Conservation (phyloP, 2,329 filamentous ascomycete species). For the Ceratocystis albifundus region DNA sequence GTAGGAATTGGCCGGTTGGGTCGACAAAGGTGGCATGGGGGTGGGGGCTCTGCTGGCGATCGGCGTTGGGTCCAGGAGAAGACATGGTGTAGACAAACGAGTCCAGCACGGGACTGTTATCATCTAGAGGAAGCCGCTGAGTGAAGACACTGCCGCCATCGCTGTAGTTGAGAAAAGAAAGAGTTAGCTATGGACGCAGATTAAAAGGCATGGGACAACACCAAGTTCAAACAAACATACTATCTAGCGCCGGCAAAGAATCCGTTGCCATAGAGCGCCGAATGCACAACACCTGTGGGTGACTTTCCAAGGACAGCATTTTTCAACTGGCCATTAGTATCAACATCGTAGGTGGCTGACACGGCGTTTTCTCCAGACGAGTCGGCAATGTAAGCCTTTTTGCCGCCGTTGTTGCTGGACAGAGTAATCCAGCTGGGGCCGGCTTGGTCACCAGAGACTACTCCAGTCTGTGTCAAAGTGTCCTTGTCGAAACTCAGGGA, state of each 20-base stretch:
- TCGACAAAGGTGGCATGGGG: conserved; percentile 43
- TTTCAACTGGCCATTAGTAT: conserved; percentile 28
- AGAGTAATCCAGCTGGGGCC: conserved; percentile 25
- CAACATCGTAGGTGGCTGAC: conserved; percentile 27
- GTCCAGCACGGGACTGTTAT: conserved; percentile 29
- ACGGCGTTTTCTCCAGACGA: conserved; percentile 30
- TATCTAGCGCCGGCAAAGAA: conserved; percentile 38
- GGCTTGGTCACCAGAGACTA: conserved; percentile 23
- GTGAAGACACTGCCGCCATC: conserved; percentile 36
- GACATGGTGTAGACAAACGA: conserved; percentile 35
- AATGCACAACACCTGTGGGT: conserved; percentile 33
- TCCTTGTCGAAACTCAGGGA: conserved; percentile 21
- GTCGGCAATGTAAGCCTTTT: conserved; percentile 24
- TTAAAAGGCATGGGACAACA: neutral
- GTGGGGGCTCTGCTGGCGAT: conserved; percentile 44
- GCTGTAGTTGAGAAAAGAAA: conserved; percentile 26
- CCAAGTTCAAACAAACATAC: conserved; percentile 28
- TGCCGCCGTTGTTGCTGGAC: conserved; percentile 13
- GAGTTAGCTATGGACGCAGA: neutral
- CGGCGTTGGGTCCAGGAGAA: conserved; percentile 34
- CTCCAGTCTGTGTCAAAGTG: conserved; percentile 20
- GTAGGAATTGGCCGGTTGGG: conserved; percentile 38
- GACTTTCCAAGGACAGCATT: conserved; percentile 27
- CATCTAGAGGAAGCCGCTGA: conserved; percentile 33
- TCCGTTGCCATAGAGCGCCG: conserved; percentile 32